Percentiles rank a stretch among this genome's conserved stretches.
Conservation (phyloP, 164 flowering plant species). For the Pachysandra terminalis region DNA sequence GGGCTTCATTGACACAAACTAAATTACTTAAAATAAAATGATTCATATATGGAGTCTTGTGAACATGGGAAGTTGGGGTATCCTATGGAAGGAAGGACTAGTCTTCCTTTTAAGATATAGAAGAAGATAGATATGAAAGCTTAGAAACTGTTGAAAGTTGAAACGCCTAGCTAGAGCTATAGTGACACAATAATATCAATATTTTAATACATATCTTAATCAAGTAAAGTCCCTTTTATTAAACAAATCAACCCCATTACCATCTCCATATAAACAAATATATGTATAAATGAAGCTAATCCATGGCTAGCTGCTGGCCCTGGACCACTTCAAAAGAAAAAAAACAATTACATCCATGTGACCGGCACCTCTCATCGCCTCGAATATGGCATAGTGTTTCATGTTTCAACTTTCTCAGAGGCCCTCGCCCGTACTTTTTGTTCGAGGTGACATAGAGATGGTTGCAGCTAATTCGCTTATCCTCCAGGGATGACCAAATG, state of each 20-base stretch:
- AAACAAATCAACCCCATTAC: conserved; percentile 39
- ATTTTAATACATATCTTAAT: conserved; percentile 36
- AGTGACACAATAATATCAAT: conserved; percentile 9
- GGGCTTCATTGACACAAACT: conserved; percentile 17
- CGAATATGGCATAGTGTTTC: conserved; percentile 25
- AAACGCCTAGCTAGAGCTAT: conserved; percentile 4
- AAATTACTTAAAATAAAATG: not conserved
- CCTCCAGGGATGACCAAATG: conserved; percentile 29
- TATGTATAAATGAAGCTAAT: conserved; percentile 27
- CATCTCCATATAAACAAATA: conserved; percentile 30
- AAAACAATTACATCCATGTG: conserved; percentile 42
- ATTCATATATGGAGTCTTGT: conserved; percentile 19
- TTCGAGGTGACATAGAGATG: conserved; percentile 22
- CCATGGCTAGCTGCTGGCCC: conserved; percentile 10
- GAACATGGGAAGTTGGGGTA: conserved; percentile 18
- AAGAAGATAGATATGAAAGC: conserved; percentile 8
- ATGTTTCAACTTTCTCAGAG: conserved; percentile 35
- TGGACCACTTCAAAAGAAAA: conserved; percentile 42
- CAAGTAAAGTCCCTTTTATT: conserved; percentile 28
- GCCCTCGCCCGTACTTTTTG: conserved; percentile 26
- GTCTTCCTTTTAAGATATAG: conserved; percentile 24
- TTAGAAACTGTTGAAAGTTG: conserved; percentile 12
- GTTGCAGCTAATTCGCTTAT: conserved; percentile 28
- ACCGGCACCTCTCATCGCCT: conserved; percentile 36
- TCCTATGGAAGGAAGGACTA: conserved; percentile 24